Evolutionary conservation across 2,329 filamentous ascomycete species (phyloP), one percentile per base, ranked within the genome.

Genomic region (Beauveria medogensis): DNA sequence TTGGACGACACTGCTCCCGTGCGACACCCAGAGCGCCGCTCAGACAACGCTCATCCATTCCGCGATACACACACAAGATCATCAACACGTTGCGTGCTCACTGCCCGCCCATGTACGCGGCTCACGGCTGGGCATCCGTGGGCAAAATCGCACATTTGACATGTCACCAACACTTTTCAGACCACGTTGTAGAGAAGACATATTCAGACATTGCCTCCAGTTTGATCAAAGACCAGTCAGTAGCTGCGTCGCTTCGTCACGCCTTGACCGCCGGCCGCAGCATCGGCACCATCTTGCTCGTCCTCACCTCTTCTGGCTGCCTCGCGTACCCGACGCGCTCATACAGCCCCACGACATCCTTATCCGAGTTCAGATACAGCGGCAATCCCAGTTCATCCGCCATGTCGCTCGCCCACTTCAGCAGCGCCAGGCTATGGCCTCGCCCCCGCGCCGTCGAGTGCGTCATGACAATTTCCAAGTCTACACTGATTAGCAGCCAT

Each of bases 291-390:
- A 63, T 59, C 20, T 20, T 20, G 3, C 64, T 66, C 18, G 60
- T 63, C 18, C 37, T 50, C 41, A 61, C 46, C 24, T 59, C 58
- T 8, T 61, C 51, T 3, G 55, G 55, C 28, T 50, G 50, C 18
- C 16, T 30, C 44, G 43, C 54, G 37, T 66, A 67, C 3, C 65
- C 66, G 1, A 53, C 53, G 16, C 47, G 52, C 12, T 51, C 40
- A 44, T 67, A 67, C 24, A 67, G 34, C 0, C 52, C 30, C 53
- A 63, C 34, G 12, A 61, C 63, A 9, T 58, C 61, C 30, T 61
- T 41, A 9, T 66, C 63, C 2, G 66, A 58, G 18, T 67, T 64
- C 3, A 66, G 64, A 37, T 66, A 67, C 12, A 61, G 53, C 18
- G 63, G 47, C 46, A 62, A 51, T 16, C 60, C 58, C 34, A 63